Evolutionary conservation across 495 filamentous ascomycete species (phyloP).

Genomic region (Aspergillus saccharolyticus): DNA sequence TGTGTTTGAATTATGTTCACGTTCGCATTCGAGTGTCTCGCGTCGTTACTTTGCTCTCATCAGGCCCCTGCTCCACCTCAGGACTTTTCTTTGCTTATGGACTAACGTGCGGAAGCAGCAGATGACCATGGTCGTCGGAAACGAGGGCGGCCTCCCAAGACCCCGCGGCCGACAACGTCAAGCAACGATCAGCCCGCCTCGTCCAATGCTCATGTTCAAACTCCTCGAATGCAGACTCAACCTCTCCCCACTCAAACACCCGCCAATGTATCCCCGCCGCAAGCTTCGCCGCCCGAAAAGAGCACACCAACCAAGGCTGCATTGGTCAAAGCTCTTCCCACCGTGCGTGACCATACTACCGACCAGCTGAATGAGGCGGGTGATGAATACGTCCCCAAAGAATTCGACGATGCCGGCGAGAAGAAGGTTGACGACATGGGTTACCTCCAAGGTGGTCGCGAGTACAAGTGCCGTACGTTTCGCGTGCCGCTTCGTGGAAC

Average conservation of each 20-base stretch:
- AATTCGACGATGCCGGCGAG: conserved; percentile 87
- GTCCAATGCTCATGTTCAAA: conserved; percentile 56
- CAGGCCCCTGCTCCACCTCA: neutral
- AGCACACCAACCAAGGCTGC: conserved; percentile 78
- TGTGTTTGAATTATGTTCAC: neutral
- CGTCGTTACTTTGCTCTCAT: conserved; percentile 1
- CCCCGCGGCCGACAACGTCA: conserved; percentile 41
- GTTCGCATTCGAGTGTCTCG: conserved; percentile 1
- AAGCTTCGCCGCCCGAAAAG: conserved; percentile 74
- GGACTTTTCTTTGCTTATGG: neutral
- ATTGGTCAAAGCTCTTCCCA: conserved; percentile 90
- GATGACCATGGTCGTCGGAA: conserved; percentile 79
- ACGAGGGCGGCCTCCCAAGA: conserved; percentile 78
- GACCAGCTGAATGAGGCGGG: conserved; percentile 87
- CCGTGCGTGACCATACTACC: conserved; percentile 94
- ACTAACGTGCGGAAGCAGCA: conserved; percentile 20
- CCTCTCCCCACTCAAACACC: conserved; percentile 54
- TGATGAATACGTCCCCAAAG: conserved; percentile 95
- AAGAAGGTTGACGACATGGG: conserved; percentile 86
- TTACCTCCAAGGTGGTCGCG: conserved; percentile 71
- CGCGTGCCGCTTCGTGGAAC: conserved; percentile 81
- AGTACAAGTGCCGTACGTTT: conserved; percentile 93
- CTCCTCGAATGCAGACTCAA: conserved; percentile 71
- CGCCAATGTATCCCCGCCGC: conserved; percentile 51
- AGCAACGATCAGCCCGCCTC: conserved; percentile 46